A percentile compares a stretch with the other conserved stretches of the same genome.
These are phyloP conservation scores for Narthecium ossifragum DNA, from an alignment of 106 monocot genomes.

Conservation along the genomic window DNA sequence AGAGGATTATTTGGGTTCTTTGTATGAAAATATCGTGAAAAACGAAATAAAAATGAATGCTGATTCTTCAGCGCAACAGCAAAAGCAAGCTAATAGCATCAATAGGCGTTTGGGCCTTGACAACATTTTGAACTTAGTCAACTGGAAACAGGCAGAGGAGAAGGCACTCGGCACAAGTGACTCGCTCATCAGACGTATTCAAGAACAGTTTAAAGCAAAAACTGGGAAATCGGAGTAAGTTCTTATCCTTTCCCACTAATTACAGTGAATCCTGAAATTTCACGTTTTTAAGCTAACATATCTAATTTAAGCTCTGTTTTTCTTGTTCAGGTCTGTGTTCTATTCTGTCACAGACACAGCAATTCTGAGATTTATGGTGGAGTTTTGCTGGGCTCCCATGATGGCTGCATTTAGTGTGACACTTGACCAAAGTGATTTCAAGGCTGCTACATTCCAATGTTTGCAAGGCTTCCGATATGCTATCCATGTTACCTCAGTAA, in stretches of 20 bases:
- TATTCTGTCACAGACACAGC: constrained; percentile 73
- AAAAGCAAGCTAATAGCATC: constrained; percentile 68
- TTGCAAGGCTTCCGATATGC: constrained; percentile 83
- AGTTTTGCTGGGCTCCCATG: constrained; percentile 98
- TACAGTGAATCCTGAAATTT: no score
- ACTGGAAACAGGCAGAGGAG: constrained; percentile 81
- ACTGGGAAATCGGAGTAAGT: constrained; percentile 91
- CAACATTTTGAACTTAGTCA: constrained; percentile 79
- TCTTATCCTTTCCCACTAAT: no score
- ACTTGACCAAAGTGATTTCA: constrained; percentile 90
- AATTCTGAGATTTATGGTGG: constrained; percentile 90
- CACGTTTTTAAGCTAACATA: no score
- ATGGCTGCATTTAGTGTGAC: constrained; percentile 99
- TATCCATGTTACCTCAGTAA: constrained; percentile 91
- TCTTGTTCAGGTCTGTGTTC: constrained; percentile 81
- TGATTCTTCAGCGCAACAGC: constrained; percentile 63
- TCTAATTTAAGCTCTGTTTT: no score
- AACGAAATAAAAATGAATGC: constrained; percentile 99
- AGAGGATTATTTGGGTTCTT: constrained; percentile 75
- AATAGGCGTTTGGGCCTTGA: constrained; percentile 90
- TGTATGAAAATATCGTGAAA: constrained; percentile 92
- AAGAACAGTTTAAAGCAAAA: constrained; percentile 95
- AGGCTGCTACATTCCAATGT: constrained; percentile 59
- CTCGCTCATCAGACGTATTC: constrained; percentile 80
- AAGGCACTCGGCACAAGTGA: constrained; percentile 90